Percentiles rank a stretch among this genome's conserved stretches.
These are phyloP conservation scores for Phellopilus nigrolimitatus DNA, from an alignment of 1,284 basidiomycete genomes.

Conservation along the genomic window DNA sequence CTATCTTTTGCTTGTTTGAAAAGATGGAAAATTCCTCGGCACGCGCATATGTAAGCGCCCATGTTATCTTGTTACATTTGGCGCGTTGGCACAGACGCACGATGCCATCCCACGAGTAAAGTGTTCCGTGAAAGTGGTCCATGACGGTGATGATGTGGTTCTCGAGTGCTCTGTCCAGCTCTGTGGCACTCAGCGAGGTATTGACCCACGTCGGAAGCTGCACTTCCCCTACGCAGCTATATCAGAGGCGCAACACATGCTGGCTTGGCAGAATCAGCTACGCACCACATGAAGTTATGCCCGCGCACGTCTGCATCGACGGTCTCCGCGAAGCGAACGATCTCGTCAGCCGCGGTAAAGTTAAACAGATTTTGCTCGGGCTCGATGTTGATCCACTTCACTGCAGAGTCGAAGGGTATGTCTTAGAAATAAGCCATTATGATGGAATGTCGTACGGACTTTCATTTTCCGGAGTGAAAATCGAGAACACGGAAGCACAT, in stretches of 20 bases:
- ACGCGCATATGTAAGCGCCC: slow-evolving; percentile 15
- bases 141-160: slow-evolving; percentile 20
- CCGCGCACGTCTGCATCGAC: slow-evolving; percentile 17
- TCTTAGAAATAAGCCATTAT: background rate
- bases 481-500: slow-evolving; percentile 14
- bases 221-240: slow-evolving; percentile 9
- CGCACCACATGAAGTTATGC: slow-evolving; percentile 18
- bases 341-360: slow-evolving; percentile 18
- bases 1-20: too few species aligned
- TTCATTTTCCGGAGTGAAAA: slow-evolving; percentile 20
- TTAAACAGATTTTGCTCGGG: slow-evolving; percentile 15
- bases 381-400: slow-evolving; percentile 20
- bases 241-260: background rate
- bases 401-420: background rate
- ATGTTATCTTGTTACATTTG: slow-evolving; percentile 18
- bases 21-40: too few species aligned
- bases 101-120: slow-evolving; percentile 17
- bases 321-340: slow-evolving; percentile 18
- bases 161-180: slow-evolving; percentile 14
- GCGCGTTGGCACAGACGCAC: slow-evolving; percentile 14
- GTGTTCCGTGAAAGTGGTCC: slow-evolving; percentile 16
- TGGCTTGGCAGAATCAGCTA: background rate
- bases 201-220: slow-evolving; percentile 20
- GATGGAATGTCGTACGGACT: slow-evolving; percentile 11
- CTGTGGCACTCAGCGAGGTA: slow-evolving; percentile 10